These are phyloP conservation scores for Ogataea wickerhamii DNA, from an alignment of 805 yeast genomes.

Conservation along the genomic window DNA sequence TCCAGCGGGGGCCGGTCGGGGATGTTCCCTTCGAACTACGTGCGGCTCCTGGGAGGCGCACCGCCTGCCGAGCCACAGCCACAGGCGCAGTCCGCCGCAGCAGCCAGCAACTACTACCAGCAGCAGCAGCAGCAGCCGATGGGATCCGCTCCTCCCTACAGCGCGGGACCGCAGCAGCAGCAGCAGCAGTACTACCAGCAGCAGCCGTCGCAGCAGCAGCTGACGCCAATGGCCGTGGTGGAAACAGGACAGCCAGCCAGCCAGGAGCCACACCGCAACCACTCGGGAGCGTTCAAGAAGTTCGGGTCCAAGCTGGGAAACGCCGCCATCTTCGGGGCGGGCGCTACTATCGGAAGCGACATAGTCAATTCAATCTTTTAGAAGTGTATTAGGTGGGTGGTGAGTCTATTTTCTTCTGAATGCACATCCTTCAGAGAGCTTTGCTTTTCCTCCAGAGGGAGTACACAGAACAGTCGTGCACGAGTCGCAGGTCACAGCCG, in stretches of 20 bases:
- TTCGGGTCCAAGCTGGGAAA: slow-evolving; percentile 86
- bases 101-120: slow-evolving; percentile 3
- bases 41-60: slow-evolving; percentile 36
- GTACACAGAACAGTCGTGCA: slow-evolving; percentile 98
- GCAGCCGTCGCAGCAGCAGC: slow-evolving; percentile 19
- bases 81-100: no score
- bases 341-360: slow-evolving; percentile 91
- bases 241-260: slow-evolving; percentile 20
- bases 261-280: slow-evolving; percentile 16
- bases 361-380: slow-evolving; percentile 73
- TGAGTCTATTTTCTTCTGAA: slow-evolving; percentile 98
- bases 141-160: slow-evolving; percentile 10
- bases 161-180: slow-evolving; percentile 14
- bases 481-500: slow-evolving; percentile 98
- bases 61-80: slow-evolving; percentile 20
- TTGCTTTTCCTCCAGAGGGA: slow-evolving; percentile 99
- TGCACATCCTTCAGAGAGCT: slow-evolving; percentile 98
- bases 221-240: slow-evolving; percentile 20
- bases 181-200: slow-evolving; percentile 14
- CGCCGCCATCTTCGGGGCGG: slow-evolving; percentile 97
- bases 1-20: slow-evolving; percentile 57
- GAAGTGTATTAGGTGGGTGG: no score
- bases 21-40: slow-evolving; percentile 89
- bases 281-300: slow-evolving; percentile 42
- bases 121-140: slow-evolving; percentile 17